A percentile compares a stretch with the other conserved stretches of the same genome.
Conservation (phyloP, 2,329 filamentous ascomycete species). For the Monilinia fructigena region DNA sequence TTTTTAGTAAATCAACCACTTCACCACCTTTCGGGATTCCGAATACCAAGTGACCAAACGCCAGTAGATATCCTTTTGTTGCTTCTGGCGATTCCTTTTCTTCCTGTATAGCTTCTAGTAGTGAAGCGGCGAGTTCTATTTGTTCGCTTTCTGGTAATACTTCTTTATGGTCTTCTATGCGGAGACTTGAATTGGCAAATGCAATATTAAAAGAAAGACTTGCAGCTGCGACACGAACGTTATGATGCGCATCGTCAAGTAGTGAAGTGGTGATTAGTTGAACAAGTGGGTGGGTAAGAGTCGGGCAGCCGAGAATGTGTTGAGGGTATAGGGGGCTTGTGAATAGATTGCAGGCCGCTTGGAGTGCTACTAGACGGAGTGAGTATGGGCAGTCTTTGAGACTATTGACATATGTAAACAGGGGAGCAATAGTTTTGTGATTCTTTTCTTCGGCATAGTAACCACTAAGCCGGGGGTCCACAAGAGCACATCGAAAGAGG, state of each 20-base stretch:
- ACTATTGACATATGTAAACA: slow-evolving; percentile 60
- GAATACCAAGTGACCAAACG: slow-evolving; percentile 74
- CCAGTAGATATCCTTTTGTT: slow-evolving; percentile 72
- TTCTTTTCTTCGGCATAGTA: slow-evolving; percentile 76
- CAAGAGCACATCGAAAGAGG: slow-evolving; percentile 72
- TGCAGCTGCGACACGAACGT: slow-evolving; percentile 76
- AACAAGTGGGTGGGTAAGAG: slow-evolving; percentile 59
- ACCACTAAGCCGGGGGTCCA: slow-evolving; percentile 75
- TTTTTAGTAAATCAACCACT: slow-evolving; percentile 73
- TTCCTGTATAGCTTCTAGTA: slow-evolving; percentile 68
- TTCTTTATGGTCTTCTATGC: slow-evolving; percentile 57
- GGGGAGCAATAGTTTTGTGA: slow-evolving; percentile 59
- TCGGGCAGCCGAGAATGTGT: slow-evolving; percentile 54
- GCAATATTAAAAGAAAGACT: slow-evolving; percentile 83
- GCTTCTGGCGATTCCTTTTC: slow-evolving; percentile 66
- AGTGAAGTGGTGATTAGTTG: slow-evolving; percentile 74
- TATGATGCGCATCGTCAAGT: slow-evolving; percentile 71
- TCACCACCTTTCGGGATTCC: slow-evolving; percentile 68
- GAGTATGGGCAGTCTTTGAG: slow-evolving; percentile 69
- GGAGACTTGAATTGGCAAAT: slow-evolving; percentile 64
- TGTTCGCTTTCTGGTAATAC: slow-evolving; percentile 67
- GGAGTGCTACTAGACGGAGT: slow-evolving; percentile 77
- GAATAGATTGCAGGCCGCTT: slow-evolving; percentile 84
- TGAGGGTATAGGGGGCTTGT: slow-evolving; percentile 68
- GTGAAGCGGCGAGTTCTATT: slow-evolving; percentile 76